phyloP scores from a whole-genome alignment of 352 stramenopile species.

The Pythium biforme region DNA sequence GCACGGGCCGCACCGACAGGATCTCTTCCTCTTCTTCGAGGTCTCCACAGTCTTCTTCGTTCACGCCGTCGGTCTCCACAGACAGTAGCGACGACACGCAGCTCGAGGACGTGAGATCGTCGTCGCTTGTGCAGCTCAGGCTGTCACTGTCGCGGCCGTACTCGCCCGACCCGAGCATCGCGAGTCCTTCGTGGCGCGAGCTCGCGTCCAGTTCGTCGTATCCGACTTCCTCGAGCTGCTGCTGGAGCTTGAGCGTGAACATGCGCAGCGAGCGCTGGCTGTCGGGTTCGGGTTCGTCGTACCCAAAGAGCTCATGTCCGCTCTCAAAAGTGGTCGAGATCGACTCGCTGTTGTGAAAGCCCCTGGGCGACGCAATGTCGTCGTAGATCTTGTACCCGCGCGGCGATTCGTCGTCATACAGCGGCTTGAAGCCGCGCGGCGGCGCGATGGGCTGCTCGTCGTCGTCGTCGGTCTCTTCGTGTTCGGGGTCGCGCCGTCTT shows the following conservation, averaged over 20 bases:
- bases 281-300: slow-evolving; percentile 3
- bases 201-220: slow-evolving; percentile 7
- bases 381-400: background rate
- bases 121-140: background rate
- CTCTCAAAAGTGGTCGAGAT: slow-evolving; percentile 10
- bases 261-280: slow-evolving; percentile 25
- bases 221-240: slow-evolving; percentile 18
- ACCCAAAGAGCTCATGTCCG: background rate
- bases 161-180: slow-evolving; percentile 22
- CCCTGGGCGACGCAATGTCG: background rate
- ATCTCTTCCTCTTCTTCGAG: slow-evolving; percentile 16
- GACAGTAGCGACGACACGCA: background rate
- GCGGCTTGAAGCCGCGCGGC: slow-evolving; percentile 1
- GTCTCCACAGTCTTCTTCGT: background rate
- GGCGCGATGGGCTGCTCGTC: background rate
- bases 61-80: background rate
- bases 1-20: slow-evolving; percentile 22
- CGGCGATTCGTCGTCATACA: slow-evolving; percentile 7
- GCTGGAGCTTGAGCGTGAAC: slow-evolving; percentile 29
- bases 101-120: background rate
- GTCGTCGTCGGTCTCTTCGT: background rate
- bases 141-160: background rate
- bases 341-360: background rate
- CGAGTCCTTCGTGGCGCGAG: slow-evolving; percentile 14
- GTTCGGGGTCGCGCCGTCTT: background rate